Evolutionary conservation across 163 green algal genomes (phyloP).

Genomic region (Chlorella variabilis): DNA sequence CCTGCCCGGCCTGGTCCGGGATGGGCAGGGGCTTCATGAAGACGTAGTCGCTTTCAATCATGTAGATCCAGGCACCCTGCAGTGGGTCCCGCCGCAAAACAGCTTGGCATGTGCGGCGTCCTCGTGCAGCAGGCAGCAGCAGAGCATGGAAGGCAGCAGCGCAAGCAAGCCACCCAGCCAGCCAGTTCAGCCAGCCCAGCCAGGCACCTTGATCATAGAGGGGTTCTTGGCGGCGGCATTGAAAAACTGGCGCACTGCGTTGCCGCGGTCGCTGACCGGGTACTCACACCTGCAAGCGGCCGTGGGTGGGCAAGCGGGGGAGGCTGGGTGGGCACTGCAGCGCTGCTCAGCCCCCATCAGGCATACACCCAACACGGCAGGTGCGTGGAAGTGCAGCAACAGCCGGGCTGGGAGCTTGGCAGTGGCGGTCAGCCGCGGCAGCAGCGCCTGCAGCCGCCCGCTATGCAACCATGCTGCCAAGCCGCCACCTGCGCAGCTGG

Average conservation of each 20-base stretch:
- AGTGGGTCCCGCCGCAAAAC: too few species aligned
- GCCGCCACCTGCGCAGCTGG: too few species aligned
- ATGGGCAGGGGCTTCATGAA: conserved; percentile 85
- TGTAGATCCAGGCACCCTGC: conserved; percentile 76
- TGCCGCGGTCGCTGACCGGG: conserved; percentile 91
- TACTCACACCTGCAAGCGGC: conserved; percentile 75
- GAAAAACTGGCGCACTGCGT: conserved; percentile 91
- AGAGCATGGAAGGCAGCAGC: not conserved
- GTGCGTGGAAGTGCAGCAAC: not conserved
- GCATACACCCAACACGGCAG: not conserved
- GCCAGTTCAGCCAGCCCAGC: not conserved
- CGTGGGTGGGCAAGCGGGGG: too few species aligned
- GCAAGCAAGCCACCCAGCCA: not conserved
- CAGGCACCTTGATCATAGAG: conserved; percentile 65
- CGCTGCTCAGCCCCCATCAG: too few species aligned
- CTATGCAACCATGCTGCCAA: too few species aligned
- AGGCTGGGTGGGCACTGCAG: too few species aligned
- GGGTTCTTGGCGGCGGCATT: conserved; percentile 62
- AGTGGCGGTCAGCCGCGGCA: not conserved
- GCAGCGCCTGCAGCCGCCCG: not conserved
- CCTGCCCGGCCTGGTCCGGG: conserved; percentile 25
- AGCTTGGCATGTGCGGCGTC: not conserved
- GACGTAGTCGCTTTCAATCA: conserved; percentile 97
- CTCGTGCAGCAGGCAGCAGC: not conserved
- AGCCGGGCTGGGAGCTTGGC: too few species aligned